These are phyloP conservation scores for Sungouiozyma intestinalis DNA, from an alignment of 805 yeast species.

Conservation along the genomic window DNA sequence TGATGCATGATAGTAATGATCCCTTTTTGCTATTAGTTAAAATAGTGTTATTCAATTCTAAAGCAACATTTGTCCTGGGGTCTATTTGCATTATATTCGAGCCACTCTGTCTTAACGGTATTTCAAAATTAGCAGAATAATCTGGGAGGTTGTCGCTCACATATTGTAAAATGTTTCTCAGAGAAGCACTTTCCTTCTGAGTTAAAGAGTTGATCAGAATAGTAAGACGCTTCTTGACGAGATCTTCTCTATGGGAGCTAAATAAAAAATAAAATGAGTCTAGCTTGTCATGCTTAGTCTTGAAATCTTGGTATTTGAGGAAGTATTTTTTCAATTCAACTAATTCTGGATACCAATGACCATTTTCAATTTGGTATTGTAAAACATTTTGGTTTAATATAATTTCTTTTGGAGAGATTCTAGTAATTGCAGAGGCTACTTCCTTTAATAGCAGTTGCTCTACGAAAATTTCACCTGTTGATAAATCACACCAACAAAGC, in stretches of 20 bases:
- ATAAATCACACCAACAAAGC: conserved; percentile 79
- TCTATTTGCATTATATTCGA: conserved; percentile 64
- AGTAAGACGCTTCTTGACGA: conserved; percentile 18
- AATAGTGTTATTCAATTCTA: conserved; percentile 57
- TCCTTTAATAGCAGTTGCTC: conserved; percentile 52
- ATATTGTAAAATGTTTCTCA: conserved; percentile 56
- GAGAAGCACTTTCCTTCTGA: conserved; percentile 45
- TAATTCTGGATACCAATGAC: conserved; percentile 47
- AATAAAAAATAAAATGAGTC: conserved; percentile 33
- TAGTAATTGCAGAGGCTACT: conserved; percentile 57
- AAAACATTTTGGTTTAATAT: conserved; percentile 42
- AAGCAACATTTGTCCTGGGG: conserved; percentile 62
- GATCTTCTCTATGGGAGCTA: conserved; percentile 15
- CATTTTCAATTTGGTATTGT: conserved; percentile 31
- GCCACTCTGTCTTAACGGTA: conserved; percentile 51
- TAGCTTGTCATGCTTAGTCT: conserved; percentile 33
- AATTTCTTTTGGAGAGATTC: conserved; percentile 77
- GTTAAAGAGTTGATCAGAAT: conserved; percentile 25
- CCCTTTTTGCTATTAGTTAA: conserved; percentile 52
- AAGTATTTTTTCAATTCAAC: conserved; percentile 51
- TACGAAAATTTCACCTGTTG: conserved; percentile 68
- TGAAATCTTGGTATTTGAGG: conserved; percentile 40
- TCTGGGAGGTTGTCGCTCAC: conserved; percentile 65
- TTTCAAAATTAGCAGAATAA: conserved; percentile 46
- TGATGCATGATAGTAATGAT: conserved; percentile 57